Conservation (phyloP, 345 rosid species). For the Rhodomyrtus tomentosa region DNA sequence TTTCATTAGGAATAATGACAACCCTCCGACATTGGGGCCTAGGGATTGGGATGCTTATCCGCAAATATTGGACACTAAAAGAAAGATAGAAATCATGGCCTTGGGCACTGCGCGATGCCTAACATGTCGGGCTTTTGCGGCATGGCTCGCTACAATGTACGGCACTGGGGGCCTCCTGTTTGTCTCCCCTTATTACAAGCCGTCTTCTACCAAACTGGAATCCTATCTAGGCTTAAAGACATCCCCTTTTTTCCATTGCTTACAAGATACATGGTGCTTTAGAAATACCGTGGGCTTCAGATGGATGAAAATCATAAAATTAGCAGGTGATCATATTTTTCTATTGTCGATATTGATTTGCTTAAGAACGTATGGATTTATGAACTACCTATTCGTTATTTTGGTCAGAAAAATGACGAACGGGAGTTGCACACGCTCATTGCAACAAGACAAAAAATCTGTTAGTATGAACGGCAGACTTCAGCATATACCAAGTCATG, state of each 20-base stretch:
- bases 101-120: not conserved
- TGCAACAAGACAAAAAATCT: not conserved
- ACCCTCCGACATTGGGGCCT: not conserved
- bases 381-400: not conserved
- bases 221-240: not conserved
- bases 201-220: no score
- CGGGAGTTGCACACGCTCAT: not conserved
- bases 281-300: not conserved
- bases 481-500: not conserved
- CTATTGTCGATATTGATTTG: not conserved
- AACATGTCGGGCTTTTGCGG: not conserved
- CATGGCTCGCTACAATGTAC: no score
- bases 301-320: not conserved
- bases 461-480: not conserved
- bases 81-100: not conserved
- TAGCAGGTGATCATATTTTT: not conserved
- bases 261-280: not conserved
- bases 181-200: no score
- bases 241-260: not conserved
- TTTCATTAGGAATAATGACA: not conserved
- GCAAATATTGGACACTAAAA: not conserved
- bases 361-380: not conserved
- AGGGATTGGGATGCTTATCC: not conserved
- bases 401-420: not conserved
- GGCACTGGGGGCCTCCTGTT: no score